phyloP scores from a whole-genome alignment of 2,329 filamentous ascomycete species.

The Ophiostoma sp. region DNA sequence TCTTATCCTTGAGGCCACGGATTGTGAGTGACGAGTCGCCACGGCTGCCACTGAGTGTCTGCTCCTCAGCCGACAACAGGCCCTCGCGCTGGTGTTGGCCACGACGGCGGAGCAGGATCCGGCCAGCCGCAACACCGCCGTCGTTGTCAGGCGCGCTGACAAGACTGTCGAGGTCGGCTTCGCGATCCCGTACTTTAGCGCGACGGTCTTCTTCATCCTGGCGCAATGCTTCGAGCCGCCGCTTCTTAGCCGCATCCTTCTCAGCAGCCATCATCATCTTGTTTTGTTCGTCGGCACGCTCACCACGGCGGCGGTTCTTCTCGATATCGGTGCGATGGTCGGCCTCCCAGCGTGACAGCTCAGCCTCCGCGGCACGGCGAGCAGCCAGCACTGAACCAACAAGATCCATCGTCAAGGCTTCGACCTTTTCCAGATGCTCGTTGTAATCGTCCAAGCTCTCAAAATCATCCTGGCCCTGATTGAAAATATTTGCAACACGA shows the following conservation, averaged over 20 bases:
- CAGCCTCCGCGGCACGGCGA: conserved; percentile 36
- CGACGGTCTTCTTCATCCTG: conserved; percentile 67
- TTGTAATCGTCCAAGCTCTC: conserved; percentile 79
- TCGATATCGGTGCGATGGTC: conserved; percentile 65
- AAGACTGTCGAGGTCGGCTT: conserved; percentile 67
- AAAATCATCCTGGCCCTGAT: conserved; percentile 86
- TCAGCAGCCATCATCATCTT: conserved; percentile 57
- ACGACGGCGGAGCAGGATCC: conserved; percentile 68
- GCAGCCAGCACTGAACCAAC: conserved; percentile 57
- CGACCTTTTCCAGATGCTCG: conserved; percentile 89
- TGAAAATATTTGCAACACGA: conserved; percentile 74
- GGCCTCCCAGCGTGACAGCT: conserved; percentile 64
- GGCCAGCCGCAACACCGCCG: conserved; percentile 40
- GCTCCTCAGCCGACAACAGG: conserved; percentile 35
- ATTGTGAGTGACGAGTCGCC: conserved; percentile 51
- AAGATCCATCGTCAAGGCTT: conserved; percentile 84
- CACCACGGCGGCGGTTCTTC: conserved; percentile 49
- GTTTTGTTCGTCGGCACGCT: conserved; percentile 48
- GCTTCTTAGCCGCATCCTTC: conserved; percentile 58
- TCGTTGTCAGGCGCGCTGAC: conserved; percentile 49
- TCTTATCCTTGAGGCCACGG: conserved; percentile 68
- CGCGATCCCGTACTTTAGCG: conserved; percentile 56
- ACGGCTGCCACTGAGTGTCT: conserved; percentile 33
- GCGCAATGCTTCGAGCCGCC: conserved; percentile 56
- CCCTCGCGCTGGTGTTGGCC: conserved; percentile 45